Evolutionary conservation across 2,329 filamentous ascomycete species (phyloP), one percentile per base, ranked within the genome.

Genomic region (Pseudogymnoascus sp.): DNA sequence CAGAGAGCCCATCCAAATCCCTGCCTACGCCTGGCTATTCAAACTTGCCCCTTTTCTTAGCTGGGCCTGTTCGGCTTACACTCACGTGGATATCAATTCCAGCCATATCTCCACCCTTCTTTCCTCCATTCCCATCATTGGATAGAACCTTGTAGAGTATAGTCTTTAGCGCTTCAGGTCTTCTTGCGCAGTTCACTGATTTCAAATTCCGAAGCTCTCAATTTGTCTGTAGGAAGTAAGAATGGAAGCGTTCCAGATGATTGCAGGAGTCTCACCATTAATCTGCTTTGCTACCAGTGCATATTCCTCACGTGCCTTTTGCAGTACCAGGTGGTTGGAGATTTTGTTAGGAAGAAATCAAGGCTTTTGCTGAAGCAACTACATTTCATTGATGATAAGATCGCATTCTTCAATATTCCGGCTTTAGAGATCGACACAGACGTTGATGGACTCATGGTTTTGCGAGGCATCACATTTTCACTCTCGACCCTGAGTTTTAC

Each of bases 341-440:
- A 68, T 36, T 36, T 66, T 8, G 65, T 65, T 0, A 71, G 78
- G 57, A 73, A 73, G 16, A 71, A 69, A 21, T 69, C 81, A 7
- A 71, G 79, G 28, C 70, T 31, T 13, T 8, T 70, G 3, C 57
- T 72, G 45, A 66, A 77, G 57, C 73, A 78, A 39, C 68, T 81
- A 21, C 79, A 82, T 64, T 82, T 83, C 68, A 79, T 80, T 66
- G 77, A 78, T 57, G 81, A 83, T 65, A 79, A 78, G 65, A 75
- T 84, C 63, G 80, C 79, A 62, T 71, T 73, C 51, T 75, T 75
- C 64, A 66, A 74, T 62, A 67, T 75, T 2, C 71, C 82, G 0
- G 81, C 80, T 1, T 69, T 84, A 62, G 81, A 83, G 68, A 83
- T 84, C 48, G 81, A 84, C 67, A 81, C 78, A 0, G 79, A 82